Conservation (phyloP, 768 basidiomycete species). For the Panus rudis region DNA sequence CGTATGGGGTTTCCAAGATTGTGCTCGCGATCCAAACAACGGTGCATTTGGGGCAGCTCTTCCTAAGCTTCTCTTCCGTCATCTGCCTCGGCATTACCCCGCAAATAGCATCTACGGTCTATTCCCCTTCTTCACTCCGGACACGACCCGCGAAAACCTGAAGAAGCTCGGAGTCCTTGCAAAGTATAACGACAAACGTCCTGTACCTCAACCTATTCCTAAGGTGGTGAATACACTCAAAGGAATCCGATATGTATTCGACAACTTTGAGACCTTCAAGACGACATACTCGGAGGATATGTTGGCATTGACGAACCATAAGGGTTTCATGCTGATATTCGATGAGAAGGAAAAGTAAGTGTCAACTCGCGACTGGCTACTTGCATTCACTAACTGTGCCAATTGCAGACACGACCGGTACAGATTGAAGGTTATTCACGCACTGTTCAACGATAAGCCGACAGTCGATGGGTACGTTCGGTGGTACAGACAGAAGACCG, state of each 20-base stretch:
- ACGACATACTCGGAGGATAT: conserved; percentile 26
- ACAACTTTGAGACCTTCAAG: conserved; percentile 30
- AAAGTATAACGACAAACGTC: conserved; percentile 38
- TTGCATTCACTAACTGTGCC: no score
- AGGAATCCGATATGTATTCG: conserved; percentile 29
- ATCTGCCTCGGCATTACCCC: conserved; percentile 36
- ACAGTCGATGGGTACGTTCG: conserved; percentile 22
- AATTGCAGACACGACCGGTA: conserved; percentile 28
- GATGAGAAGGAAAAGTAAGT: conserved; percentile 30
- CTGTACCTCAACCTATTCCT: conserved; percentile 23
- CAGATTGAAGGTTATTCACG: conserved; percentile 23
- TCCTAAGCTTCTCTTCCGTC: conserved; percentile 39
- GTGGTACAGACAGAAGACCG: conserved; percentile 25
- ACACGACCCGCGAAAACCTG: conserved; percentile 23
- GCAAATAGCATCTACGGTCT: conserved; percentile 11
- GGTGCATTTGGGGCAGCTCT: conserved; percentile 28
- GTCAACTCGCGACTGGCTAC: no score
- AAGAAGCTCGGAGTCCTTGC: conserved; percentile 30
- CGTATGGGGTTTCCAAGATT: conserved; percentile 47
- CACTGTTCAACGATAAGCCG: conserved; percentile 30
- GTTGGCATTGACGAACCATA: conserved; percentile 23
- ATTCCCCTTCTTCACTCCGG: conserved; percentile 21
- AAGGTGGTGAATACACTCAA: conserved; percentile 28
- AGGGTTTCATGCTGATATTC: conserved; percentile 34
- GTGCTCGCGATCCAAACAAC: conserved; percentile 34